These are phyloP conservation scores for Ganoderma boninense DNA, from an alignment of 1,284 basidiomycete genomes.

Conservation along the genomic window DNA sequence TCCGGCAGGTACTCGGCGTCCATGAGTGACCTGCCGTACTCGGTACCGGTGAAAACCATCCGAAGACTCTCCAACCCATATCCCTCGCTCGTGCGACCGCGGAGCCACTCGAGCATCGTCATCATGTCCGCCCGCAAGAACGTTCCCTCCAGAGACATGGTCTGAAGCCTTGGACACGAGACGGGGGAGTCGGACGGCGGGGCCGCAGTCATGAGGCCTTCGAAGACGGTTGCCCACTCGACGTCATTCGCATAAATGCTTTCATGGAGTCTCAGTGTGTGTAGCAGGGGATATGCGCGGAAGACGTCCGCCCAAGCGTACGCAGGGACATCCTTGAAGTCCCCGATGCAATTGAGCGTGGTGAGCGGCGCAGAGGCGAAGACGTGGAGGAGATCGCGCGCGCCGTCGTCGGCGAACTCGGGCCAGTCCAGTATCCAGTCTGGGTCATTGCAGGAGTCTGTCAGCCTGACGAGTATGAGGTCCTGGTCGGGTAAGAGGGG, in stretches of 20 bases:
- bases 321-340: neutral
- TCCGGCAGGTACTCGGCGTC: neutral
- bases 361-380: neutral
- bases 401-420: neutral
- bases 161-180: neutral
- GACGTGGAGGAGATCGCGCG: neutral
- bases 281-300: neutral
- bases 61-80: neutral
- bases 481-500: neutral
- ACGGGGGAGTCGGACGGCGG: neutral
- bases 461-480: neutral
- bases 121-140: neutral
- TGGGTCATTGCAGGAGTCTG: no score
- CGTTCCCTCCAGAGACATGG: neutral
- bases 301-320: neutral
- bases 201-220: neutral
- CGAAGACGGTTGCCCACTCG: neutral
- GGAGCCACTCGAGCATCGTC: neutral
- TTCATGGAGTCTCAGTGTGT: neutral
- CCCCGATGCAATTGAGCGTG: neutral
- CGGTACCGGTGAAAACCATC: neutral
- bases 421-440: neutral
- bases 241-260: no score
- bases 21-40: neutral
- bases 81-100: neutral